Evolutionary conservation across 148 eudicot genomes (phyloP).

Genomic region (Salicornia ramosissima): DNA sequence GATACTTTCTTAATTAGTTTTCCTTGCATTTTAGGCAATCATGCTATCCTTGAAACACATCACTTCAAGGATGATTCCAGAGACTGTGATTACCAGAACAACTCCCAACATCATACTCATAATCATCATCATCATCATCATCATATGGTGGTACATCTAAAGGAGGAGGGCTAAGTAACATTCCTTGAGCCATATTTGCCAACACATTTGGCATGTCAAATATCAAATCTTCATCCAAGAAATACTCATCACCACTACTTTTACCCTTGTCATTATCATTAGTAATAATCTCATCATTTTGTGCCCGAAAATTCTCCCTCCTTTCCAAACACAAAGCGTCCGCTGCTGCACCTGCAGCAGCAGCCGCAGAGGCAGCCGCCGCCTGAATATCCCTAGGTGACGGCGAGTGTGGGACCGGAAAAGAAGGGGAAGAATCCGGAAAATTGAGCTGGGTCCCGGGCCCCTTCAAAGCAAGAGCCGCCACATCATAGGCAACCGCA

Average conservation of each 20-base stretch:
- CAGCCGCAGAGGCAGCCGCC: constrained; percentile 52
- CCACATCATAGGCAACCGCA: constrained; percentile 74
- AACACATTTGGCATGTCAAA: constrained; percentile 82
- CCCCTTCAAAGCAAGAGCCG: constrained; percentile 63
- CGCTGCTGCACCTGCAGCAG: constrained; percentile 62
- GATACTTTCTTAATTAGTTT: not conserved
- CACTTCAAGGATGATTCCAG: constrained; percentile 42
- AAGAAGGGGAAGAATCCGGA: constrained; percentile 30
- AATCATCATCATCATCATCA: constrained; percentile 21
- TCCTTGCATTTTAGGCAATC: not conserved
- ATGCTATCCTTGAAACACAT: not conserved
- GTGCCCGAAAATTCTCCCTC: constrained; percentile 24
- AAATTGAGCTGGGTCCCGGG: constrained; percentile 52
- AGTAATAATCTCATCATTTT: not conserved
- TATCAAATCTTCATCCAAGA: constrained; percentile 63
- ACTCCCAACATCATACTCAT: constrained; percentile 14
- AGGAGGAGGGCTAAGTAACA: constrained; percentile 77
- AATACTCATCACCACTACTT: constrained; percentile 3
- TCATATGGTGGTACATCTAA: constrained; percentile 10
- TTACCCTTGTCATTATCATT: not conserved
- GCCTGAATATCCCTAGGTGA: constrained; percentile 19
- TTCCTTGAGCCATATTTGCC: constrained; percentile 63
- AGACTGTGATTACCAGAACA: constrained; percentile 27
- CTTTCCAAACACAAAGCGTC: constrained; percentile 28
- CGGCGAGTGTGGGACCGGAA: constrained; percentile 20